A percentile compares a stretch with the other conserved stretches of the same genome.
phyloP scores from a whole-genome alignment of 2,329 filamentous ascomycete species.

The Alternaria arbusti region DNA sequence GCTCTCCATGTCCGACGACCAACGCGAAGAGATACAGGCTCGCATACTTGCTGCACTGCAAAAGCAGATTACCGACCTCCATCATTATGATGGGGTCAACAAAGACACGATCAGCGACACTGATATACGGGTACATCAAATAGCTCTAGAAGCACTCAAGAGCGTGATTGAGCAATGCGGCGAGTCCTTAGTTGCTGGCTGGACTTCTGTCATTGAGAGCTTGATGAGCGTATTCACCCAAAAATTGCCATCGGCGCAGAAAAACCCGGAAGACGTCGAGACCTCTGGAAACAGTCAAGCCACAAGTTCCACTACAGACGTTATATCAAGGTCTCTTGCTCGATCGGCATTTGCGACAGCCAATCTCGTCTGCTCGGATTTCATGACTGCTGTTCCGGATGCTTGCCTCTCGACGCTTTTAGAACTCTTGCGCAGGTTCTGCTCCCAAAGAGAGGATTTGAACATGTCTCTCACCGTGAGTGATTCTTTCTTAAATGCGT shows the following conservation, averaged over 20 bases:
- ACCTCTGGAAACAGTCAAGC: not conserved
- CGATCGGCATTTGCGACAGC: conserved; percentile 87
- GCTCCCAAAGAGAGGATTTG: conserved; percentile 85
- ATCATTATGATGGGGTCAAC: conserved; percentile 56
- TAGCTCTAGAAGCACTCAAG: conserved; percentile 79
- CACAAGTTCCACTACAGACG: conserved; percentile 20
- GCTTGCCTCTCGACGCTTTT: conserved; percentile 78
- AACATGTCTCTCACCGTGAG: conserved; percentile 91
- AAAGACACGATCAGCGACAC: conserved; percentile 66
- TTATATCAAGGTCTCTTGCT: conserved; percentile 74
- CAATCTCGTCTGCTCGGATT: conserved; percentile 94
- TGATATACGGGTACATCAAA: conserved; percentile 80
- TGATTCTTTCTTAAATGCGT: not conserved
- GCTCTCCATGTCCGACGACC: conserved; percentile 58
- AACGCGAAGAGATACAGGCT: conserved; percentile 66
- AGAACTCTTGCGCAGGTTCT: conserved; percentile 87
- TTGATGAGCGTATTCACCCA: conserved; percentile 76
- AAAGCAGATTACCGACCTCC: conserved; percentile 65
- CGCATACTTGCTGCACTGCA: conserved; percentile 72
- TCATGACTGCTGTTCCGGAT: conserved; percentile 74
- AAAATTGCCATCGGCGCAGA: not conserved
- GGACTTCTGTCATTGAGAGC: conserved; percentile 84
- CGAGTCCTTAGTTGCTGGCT: conserved; percentile 80
- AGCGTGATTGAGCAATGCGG: conserved; percentile 86
- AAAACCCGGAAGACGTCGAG: not conserved